Conservation (phyloP, 1,284 basidiomycete species). For the Mycosarcoma mackinlayi region DNA sequence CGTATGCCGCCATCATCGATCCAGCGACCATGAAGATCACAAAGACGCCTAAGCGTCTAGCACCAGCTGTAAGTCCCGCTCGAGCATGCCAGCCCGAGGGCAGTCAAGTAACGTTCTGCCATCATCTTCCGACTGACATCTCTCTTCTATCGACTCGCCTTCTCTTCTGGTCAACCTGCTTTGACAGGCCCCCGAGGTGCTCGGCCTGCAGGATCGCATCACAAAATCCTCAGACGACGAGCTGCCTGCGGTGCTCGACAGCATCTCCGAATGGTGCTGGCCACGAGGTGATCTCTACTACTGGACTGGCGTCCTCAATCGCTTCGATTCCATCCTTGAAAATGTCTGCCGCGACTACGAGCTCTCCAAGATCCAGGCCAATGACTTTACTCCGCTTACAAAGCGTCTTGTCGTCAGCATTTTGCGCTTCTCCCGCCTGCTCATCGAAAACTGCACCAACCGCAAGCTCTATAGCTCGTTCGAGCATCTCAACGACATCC, state of each 20-base stretch:
- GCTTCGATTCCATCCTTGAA: slow-evolving; percentile 89
- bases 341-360: slow-evolving; percentile 82
- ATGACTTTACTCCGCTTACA: slow-evolving; percentile 80
- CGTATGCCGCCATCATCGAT: slow-evolving; percentile 1
- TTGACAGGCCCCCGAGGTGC: slow-evolving; percentile 52
- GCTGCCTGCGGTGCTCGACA: slow-evolving; percentile 57
- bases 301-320: slow-evolving; percentile 94
- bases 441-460: slow-evolving; percentile 98
- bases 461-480: slow-evolving; percentile 96
- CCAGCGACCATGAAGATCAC: slow-evolving; percentile 64
- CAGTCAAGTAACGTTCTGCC: no score
- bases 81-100: not conserved
- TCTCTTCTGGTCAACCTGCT: not conserved
- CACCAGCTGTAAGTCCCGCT: slow-evolving; percentile 55
- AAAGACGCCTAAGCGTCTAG: slow-evolving; percentile 64
- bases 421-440: slow-evolving; percentile 84
- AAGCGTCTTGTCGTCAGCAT: slow-evolving; percentile 83
- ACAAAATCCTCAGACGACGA: slow-evolving; percentile 56
- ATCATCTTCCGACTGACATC: no score
- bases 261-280: slow-evolving; percentile 80
- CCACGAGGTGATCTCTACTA: slow-evolving; percentile 95
- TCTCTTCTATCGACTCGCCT: not conserved
- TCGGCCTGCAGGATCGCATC: slow-evolving; percentile 54
- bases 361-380: slow-evolving; percentile 72
- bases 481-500: slow-evolving; percentile 91